Base-by-base conservation (phyloP, 2,329 filamentous ascomycete species). In the Fusarium domesticum region DNA sequence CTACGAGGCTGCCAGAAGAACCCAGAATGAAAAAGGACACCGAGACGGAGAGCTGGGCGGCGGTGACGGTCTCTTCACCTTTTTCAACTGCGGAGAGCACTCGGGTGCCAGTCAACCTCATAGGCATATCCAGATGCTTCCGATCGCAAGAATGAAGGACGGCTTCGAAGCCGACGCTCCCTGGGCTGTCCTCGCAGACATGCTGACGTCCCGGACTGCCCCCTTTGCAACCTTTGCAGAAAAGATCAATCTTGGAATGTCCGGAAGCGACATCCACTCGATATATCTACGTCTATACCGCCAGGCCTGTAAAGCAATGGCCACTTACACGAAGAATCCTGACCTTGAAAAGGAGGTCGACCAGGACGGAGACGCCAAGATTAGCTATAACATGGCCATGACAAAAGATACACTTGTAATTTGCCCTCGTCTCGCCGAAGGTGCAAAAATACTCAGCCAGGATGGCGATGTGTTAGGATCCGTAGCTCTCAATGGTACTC, bases 71-170 rank as follows among this genome's bases (percentile, higher is more conserved):
- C 64, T 87, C 2, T 85, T 78, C 53, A 81, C 77, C 1, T 87
- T 86, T 60, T 87, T 85, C 73, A 89, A 89, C 64, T 83, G 79
- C 23, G 85, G 85, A 2, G 64, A 73, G 10, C 74, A 84, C 57
- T 87, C 83, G 5, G 85, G 85, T 3, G 84, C 85, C 2, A 85
- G 81, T 52, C 85, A 89, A 61, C 77, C 84, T 11, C 85, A 89
- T 59, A 67, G 85, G 4, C 85, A 89, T 57, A 64, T 89, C 18
- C 85, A 89, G 63, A 74, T 89, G n/a, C 65, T 89, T 4, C 83
- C 84, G 0, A 73, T 87, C 0, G 72, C 77, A 6, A 67, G 72
- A 15, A 88, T 89, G 83, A 72, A 68, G 28, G 73, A 75, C 11
- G 80, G 78, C 0, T 54, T 82, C 6, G 64, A 61, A 1, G 39